phyloP scores from a whole-genome alignment of 257 asterid species.

The Jasminum sambac region DNA sequence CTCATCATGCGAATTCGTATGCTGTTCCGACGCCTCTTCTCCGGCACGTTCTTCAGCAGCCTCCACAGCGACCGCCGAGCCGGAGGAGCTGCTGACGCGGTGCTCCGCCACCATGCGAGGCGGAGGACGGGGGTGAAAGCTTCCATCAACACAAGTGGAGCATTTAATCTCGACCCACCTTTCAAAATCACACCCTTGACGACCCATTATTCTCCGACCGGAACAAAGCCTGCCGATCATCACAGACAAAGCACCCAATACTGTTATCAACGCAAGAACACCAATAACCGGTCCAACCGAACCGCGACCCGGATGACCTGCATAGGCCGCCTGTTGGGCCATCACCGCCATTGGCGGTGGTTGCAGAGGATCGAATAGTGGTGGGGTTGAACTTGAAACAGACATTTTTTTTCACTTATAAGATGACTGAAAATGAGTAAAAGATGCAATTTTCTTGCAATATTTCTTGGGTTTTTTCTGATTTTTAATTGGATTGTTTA shows the following conservation, averaged over 20 bases:
- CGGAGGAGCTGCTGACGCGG: constrained; percentile 33
- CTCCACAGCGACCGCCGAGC: constrained; percentile 22
- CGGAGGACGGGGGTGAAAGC: constrained; percentile 52
- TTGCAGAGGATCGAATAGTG: constrained; percentile 45
- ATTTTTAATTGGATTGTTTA: neutral
- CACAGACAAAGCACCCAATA: constrained; percentile 70
- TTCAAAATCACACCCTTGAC: constrained; percentile 67
- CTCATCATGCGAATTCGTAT: neutral
- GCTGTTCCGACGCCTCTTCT: constrained; percentile 27
- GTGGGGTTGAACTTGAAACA: constrained; percentile 28
- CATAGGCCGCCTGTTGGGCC: constrained; percentile 53
- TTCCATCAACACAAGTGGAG: constrained; percentile 79
- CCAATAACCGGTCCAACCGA: constrained; percentile 83
- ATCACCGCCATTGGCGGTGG: constrained; percentile 56
- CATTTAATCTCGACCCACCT: constrained; percentile 90
- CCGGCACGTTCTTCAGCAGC: constrained; percentile 34
- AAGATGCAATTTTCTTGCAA: neutral
- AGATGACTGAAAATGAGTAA: neutral
- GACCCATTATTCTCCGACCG: constrained; percentile 71
- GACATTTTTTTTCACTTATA: constrained; percentile 40
- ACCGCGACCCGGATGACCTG: constrained; percentile 58
- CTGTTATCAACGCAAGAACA: constrained; percentile 64
- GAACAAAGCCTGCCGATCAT: constrained; percentile 86
- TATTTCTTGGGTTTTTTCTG: neutral
- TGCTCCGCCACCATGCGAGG: constrained; percentile 45